phyloP scores from a whole-genome alignment of 495 filamentous ascomycete genomes.

The Hypoxylon cercidicola region DNA sequence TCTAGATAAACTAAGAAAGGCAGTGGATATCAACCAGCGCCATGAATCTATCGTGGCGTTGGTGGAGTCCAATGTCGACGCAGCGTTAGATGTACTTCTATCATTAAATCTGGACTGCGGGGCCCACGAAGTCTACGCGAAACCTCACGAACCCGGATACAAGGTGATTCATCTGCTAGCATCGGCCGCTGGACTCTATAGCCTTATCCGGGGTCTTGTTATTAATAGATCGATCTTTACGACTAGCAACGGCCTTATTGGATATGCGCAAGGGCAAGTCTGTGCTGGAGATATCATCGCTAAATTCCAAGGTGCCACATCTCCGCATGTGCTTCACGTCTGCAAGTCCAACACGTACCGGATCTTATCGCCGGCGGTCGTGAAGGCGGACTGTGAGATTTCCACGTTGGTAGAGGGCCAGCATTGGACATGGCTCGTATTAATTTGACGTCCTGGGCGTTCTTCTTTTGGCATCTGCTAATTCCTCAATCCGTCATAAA shows the following conservation, averaged over 20 bases:
- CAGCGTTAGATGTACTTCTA: conserved; percentile 1
- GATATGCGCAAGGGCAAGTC: background rate
- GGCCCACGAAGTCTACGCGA: background rate
- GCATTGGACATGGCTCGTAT: background rate
- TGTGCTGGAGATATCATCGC: background rate
- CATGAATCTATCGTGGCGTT: background rate
- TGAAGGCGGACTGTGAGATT: background rate
- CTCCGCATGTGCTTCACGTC: background rate
- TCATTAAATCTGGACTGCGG: background rate
- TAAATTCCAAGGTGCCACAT: background rate
- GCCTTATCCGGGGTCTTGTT: background rate
- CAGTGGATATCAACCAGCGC: background rate
- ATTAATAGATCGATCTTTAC: conserved; percentile 1
- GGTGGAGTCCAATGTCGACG: background rate
- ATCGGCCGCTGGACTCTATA: background rate
- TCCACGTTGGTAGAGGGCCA: background rate
- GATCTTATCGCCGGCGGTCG: background rate
- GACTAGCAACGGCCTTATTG: background rate
- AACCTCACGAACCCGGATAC: background rate
- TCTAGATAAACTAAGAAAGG: background rate
- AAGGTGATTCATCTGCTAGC: background rate
- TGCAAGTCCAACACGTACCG: background rate
- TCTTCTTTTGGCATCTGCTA: no score
- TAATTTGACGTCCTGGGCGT: background rate
- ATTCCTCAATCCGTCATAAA: no score